phyloP scores from a whole-genome alignment of 306 rosid species.

The Quercus variabilis region DNA sequence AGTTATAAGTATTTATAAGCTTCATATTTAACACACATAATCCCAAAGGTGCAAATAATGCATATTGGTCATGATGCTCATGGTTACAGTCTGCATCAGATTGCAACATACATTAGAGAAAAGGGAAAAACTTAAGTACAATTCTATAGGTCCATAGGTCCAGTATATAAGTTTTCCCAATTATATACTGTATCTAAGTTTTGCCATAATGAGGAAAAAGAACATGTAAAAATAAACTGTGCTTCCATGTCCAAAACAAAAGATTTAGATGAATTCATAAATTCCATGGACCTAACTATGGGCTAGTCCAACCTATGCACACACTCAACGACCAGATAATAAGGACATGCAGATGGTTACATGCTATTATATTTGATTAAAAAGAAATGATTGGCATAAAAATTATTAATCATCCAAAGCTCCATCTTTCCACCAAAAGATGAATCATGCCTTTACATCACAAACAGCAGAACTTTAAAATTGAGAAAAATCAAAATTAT shows the following conservation, averaged over 20 bases:
- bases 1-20: background rate
- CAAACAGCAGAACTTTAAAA: background rate
- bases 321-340: background rate
- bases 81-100: background rate
- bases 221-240: background rate
- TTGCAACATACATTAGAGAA: background rate
- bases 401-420: background rate
- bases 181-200: too few species aligned
- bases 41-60: background rate
- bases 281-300: background rate
- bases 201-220: background rate
- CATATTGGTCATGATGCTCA: background rate
- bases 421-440: background rate
- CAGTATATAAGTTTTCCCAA: too few species aligned
- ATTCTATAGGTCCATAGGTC: too few species aligned
- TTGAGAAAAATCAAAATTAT: background rate
- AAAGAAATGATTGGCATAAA: background rate
- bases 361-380: background rate
- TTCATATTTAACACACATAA: background rate
- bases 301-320: background rate
- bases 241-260: background rate
- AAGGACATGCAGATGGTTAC: background rate
- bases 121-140: too few species aligned
- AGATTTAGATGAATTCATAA: background rate
- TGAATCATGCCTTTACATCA: background rate